Percentiles rank a stretch among this genome's conserved stretches.
Conservation (phyloP, 176 grass and related monocot species). For the Calamus simplicifolius region DNA sequence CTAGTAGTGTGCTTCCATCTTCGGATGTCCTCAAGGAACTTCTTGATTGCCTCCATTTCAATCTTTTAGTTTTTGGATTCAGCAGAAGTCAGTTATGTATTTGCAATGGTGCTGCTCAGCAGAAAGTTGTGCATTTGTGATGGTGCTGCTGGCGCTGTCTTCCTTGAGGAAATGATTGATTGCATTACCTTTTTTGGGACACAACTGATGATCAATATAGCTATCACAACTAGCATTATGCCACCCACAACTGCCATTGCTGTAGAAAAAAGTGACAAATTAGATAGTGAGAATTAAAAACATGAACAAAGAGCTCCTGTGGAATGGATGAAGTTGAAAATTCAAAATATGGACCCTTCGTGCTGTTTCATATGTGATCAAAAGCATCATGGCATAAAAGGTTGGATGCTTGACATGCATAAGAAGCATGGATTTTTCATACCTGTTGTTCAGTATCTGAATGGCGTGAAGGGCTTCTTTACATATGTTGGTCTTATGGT, state of each 20-base stretch:
- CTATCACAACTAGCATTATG: no score
- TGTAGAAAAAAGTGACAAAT: no score
- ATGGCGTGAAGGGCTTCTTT: conserved; percentile 79
- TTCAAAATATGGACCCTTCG: conserved; percentile 64
- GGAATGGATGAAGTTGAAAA: conserved; percentile 61
- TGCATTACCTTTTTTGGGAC: no score
- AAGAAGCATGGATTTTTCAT: conserved; percentile 96
- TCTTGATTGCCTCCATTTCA: not conserved
- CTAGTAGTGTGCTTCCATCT: conserved; percentile 47
- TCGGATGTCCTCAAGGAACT: conserved; percentile 30
- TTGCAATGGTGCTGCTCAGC: not conserved
- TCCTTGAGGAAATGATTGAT: no score
- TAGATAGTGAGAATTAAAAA: no score
- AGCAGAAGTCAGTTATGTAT: not conserved
- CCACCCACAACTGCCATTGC: no score
- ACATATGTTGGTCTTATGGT: conserved; percentile 80
- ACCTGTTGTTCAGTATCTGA: conserved; percentile 86
- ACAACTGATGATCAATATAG: no score
- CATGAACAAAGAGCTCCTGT: conserved; percentile 1
- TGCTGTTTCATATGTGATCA: conserved; percentile 86
- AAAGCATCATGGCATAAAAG: conserved; percentile 65
- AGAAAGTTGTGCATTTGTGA: no score
- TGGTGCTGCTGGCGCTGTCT: no score
- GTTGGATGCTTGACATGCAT: conserved; percentile 93
- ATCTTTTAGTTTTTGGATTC: not conserved